These are phyloP conservation scores for Malbranchea zuffiana DNA, from an alignment of 2,329 filamentous ascomycete genomes.

Conservation along the genomic window DNA sequence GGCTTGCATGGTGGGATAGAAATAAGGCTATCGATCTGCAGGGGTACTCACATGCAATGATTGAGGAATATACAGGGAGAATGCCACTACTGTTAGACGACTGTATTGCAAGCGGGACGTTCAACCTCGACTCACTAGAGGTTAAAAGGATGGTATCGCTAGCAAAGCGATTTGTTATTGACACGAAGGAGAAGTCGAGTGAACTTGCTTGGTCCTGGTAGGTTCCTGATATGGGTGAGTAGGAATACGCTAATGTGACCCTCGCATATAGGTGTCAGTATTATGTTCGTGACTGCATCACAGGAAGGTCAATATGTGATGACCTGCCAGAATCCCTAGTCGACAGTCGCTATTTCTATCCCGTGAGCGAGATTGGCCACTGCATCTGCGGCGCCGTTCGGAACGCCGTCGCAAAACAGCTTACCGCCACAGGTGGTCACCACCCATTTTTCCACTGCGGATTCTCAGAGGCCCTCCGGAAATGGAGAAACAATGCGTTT, in stretches of 20 bases:
- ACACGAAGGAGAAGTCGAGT: no score
- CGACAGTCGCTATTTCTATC: background rate
- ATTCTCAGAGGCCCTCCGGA: no score
- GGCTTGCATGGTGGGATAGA: conserved; percentile 3
- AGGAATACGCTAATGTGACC: no score
- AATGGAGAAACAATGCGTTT: no score
- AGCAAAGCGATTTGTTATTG: no score
- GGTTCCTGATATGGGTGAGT: no score
- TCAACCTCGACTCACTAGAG: background rate
- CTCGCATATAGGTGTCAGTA: background rate
- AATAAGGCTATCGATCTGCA: background rate
- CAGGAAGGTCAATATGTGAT: background rate
- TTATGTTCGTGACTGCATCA: background rate
- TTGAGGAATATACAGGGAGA: background rate
- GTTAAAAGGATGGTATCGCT: no score
- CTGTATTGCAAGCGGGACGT: background rate
- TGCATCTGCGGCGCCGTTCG: background rate
- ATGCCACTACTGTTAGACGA: background rate
- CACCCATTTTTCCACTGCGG: background rate
- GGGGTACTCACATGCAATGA: background rate
- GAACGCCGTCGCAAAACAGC: background rate
- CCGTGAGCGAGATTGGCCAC: background rate
- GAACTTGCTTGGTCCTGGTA: no score
- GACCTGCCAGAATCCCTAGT: background rate
- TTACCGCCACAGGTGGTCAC: background rate